Evolutionary conservation across 768 basidiomycete species (phyloP).

Genomic region (Termitomyces sp.): DNA sequence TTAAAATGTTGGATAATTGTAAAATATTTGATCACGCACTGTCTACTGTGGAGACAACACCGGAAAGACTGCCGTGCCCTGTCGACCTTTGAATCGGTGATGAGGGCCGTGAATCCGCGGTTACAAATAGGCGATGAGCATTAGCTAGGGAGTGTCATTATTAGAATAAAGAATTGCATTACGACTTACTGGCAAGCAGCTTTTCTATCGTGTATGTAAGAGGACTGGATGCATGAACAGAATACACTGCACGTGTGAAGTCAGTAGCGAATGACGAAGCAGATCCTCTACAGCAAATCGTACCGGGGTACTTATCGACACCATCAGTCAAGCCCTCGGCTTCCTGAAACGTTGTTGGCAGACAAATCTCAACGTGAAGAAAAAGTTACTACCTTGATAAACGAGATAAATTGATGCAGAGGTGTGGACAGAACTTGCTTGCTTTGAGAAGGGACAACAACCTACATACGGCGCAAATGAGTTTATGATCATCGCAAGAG

Average conservation of each 20-base stretch:
- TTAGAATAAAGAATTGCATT: background rate
- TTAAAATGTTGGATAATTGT: background rate
- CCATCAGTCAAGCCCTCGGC: conserved; percentile 78
- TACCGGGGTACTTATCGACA: conserved; percentile 74
- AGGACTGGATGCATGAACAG: conserved; percentile 58
- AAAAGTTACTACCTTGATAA: conserved; percentile 53
- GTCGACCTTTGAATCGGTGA: conserved; percentile 43
- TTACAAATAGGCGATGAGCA: conserved; percentile 76
- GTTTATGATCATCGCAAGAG: background rate
- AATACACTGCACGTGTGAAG: conserved; percentile 50
- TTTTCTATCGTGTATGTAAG: conserved; percentile 74
- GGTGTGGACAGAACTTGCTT: conserved; percentile 71
- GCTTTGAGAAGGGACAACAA: conserved; percentile 76
- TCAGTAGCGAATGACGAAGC: background rate
- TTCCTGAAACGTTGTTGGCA: conserved; percentile 31
- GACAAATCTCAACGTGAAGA: background rate
- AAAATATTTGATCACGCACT: conserved; percentile 38
- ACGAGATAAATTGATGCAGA: conserved; percentile 61
- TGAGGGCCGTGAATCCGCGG: conserved; percentile 50
- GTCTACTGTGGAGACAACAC: conserved; percentile 81
- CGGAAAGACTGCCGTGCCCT: conserved; percentile 48
- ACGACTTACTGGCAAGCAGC: conserved; percentile 68
- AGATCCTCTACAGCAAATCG: background rate
- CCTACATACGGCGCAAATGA: conserved; percentile 27
- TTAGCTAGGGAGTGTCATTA: conserved; percentile 43